These are phyloP conservation scores for Aspergillus haitiensis DNA, from an alignment of 495 filamentous ascomycete species.

Conservation along the genomic window DNA sequence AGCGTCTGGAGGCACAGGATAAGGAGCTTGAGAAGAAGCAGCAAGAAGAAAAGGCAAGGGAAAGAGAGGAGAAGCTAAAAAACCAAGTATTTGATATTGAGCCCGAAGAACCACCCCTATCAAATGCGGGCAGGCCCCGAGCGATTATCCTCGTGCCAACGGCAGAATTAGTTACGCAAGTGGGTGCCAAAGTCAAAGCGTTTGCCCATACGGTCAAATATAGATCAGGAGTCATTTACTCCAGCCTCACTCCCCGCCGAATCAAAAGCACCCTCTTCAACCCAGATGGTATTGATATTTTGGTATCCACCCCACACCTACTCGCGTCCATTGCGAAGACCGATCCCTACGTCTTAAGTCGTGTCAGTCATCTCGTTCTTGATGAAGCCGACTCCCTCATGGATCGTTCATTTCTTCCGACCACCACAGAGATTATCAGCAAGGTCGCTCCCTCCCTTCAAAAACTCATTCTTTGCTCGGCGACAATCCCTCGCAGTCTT, in stretches of 20 bases:
- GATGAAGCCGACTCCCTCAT: conserved; percentile 96
- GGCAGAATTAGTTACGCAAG: conserved; percentile 87
- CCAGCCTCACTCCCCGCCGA: conserved; percentile 68
- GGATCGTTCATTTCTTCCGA: conserved; percentile 84
- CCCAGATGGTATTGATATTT: conserved; percentile 76
- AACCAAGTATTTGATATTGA: conserved; percentile 55
- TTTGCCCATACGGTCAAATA: conserved; percentile 82
- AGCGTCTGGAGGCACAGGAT: conserved; percentile 69
- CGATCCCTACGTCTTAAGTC: conserved; percentile 84
- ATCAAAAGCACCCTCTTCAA: conserved; percentile 85
- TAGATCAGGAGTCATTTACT: conserved; percentile 76
- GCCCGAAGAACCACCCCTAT: conserved; percentile 52
- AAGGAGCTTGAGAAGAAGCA: conserved; percentile 52
- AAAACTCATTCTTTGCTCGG: conserved; percentile 93
- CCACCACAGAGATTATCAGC: conserved; percentile 78
- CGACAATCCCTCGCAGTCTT: conserved; percentile 87
- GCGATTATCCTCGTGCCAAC: conserved; percentile 91
- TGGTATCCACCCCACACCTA: conserved; percentile 86
- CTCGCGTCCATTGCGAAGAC: conserved; percentile 79
- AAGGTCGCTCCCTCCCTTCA: conserved; percentile 72
- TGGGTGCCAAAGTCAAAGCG: conserved; percentile 72
- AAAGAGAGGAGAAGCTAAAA: conserved; percentile 49
- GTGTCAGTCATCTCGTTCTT: conserved; percentile 81
- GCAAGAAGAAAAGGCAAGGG: conserved; percentile 47
- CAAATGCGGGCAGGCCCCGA: conserved; percentile 72